Conservation (phyloP, 768 basidiomycete species). For the Tylopilus balloui region DNA sequence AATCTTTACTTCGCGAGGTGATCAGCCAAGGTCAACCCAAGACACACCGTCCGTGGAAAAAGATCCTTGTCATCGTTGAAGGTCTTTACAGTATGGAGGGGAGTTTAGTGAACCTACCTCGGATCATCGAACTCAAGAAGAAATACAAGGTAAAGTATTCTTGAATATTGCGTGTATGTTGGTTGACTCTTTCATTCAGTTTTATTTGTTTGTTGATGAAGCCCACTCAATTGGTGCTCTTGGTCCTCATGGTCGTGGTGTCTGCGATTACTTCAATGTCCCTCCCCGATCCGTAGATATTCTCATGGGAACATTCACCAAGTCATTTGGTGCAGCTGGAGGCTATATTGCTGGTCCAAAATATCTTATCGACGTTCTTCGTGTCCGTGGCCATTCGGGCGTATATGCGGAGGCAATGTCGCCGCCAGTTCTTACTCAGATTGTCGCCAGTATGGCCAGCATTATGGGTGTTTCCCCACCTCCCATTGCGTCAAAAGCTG, state of each 20-base stretch:
- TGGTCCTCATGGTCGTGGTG: slow-evolving; percentile 91
- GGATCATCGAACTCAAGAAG: slow-evolving; percentile 79
- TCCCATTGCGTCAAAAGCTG: slow-evolving; percentile 26
- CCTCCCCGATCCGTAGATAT: slow-evolving; percentile 80
- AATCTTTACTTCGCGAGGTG: slow-evolving; percentile 76
- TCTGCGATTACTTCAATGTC: slow-evolving; percentile 90
- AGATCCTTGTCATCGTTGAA: slow-evolving; percentile 91
- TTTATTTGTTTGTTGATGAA: slow-evolving; percentile 94
- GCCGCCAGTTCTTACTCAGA: slow-evolving; percentile 86
- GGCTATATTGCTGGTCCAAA: slow-evolving; percentile 92
- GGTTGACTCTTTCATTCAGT: slow-evolving; percentile 44
- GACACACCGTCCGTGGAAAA: slow-evolving; percentile 99
- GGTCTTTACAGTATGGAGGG: slow-evolving; percentile 99
- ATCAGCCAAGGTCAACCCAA: slow-evolving; percentile 98
- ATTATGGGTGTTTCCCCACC: slow-evolving; percentile 81
- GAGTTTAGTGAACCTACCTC: slow-evolving; percentile 82
- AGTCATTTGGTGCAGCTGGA: slow-evolving; percentile 89
- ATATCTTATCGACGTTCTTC: slow-evolving; percentile 73
- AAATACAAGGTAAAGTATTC: slow-evolving; percentile 76
- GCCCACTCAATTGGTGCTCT: slow-evolving; percentile 97
- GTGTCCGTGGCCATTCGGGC: slow-evolving; percentile 75
- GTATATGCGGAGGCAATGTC: slow-evolving; percentile 88
- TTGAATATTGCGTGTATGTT: slow-evolving; percentile 10
- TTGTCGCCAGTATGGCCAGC: slow-evolving; percentile 89
- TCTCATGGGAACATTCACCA: slow-evolving; percentile 98